phyloP scores from a whole-genome alignment of 352 stramenopile genomes.

The Thalassiosira hispida region DNA sequence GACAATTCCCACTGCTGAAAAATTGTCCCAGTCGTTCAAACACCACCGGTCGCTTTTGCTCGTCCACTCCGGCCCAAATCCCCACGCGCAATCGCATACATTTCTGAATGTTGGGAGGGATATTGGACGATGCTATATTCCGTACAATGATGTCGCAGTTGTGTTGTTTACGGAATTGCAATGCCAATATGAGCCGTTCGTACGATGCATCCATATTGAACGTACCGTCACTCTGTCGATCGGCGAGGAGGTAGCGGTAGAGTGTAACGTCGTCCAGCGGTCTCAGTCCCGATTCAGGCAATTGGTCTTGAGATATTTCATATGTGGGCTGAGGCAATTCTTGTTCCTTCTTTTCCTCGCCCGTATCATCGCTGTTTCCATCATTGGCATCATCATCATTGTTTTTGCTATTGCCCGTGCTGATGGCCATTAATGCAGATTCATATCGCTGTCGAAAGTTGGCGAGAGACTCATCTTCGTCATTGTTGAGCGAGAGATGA shows the following conservation, averaged over 20 bases:
- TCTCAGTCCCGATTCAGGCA: slow-evolving; percentile 8
- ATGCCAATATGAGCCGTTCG: slow-evolving; percentile 7
- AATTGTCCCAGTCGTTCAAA: slow-evolving; percentile 45
- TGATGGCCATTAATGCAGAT: neutral
- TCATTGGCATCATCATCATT: slow-evolving; percentile 2
- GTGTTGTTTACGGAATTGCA: slow-evolving; percentile 18
- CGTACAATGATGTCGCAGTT: slow-evolving; percentile 11
- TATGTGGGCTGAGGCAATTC: slow-evolving; percentile 5
- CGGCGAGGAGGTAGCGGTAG: slow-evolving; percentile 25
- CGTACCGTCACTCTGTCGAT: slow-evolving; percentile 13
- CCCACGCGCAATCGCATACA: slow-evolving; percentile 9
- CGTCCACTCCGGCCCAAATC: slow-evolving; percentile 25
- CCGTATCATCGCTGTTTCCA: neutral
- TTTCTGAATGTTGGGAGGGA: slow-evolving; percentile 7
- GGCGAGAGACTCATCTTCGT: slow-evolving; percentile 14
- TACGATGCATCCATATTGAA: slow-evolving; percentile 27
- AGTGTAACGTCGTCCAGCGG: slow-evolving; percentile 33
- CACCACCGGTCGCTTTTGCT: slow-evolving; percentile 13
- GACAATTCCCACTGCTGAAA: slow-evolving; percentile 25
- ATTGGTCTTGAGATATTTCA: neutral
- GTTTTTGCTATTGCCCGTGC: too few relatives aligned
- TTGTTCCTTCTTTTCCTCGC: slow-evolving; percentile 28
- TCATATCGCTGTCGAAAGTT: slow-evolving; percentile 23
- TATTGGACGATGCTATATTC: slow-evolving; percentile 5
- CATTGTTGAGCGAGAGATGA: neutral